Conservation (phyloP, 805 yeast genomes). For the Candida oleophila region DNA sequence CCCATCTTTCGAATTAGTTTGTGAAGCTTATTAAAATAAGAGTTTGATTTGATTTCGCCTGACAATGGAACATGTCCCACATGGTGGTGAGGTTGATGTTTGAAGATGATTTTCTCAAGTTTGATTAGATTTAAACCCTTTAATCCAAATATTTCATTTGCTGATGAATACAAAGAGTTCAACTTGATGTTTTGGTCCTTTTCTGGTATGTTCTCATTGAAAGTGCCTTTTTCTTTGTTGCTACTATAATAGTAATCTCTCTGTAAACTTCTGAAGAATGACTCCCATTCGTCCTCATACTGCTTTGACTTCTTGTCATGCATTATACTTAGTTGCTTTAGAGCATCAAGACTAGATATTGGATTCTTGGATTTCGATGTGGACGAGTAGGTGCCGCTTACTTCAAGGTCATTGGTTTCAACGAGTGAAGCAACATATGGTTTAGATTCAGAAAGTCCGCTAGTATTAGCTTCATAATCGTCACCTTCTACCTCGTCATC, state of each 20-base stretch:
- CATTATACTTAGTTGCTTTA: slow-evolving; percentile 35
- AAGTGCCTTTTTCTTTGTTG: background rate
- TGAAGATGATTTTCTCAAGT: slow-evolving; percentile 10
- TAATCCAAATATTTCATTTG: slow-evolving; percentile 32
- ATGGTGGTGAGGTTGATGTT: slow-evolving; percentile 1
- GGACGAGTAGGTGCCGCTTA: background rate
- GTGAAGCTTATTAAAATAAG: slow-evolving; percentile 15
- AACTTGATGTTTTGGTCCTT: slow-evolving; percentile 6
- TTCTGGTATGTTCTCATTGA: slow-evolving; percentile 7
- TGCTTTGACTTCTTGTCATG: slow-evolving; percentile 44
- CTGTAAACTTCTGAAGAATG: slow-evolving; percentile 34
- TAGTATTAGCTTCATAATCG: background rate
- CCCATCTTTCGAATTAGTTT: slow-evolving; percentile 42
- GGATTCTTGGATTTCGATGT: background rate
- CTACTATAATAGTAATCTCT: slow-evolving; percentile 17
- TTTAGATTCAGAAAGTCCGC: background rate
- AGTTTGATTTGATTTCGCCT: background rate
- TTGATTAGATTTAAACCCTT: slow-evolving; percentile 35
- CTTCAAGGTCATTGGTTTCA: slow-evolving; percentile 2
- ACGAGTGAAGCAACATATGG: background rate
- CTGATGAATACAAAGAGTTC: slow-evolving; percentile 6
- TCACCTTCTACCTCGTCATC: background rate
- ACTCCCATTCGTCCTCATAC: slow-evolving; percentile 46
- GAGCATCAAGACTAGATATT: background rate
- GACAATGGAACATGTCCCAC: background rate